phyloP scores from a whole-genome alignment of 805 yeast genomes.

The Metschnikowia anglica region DNA sequence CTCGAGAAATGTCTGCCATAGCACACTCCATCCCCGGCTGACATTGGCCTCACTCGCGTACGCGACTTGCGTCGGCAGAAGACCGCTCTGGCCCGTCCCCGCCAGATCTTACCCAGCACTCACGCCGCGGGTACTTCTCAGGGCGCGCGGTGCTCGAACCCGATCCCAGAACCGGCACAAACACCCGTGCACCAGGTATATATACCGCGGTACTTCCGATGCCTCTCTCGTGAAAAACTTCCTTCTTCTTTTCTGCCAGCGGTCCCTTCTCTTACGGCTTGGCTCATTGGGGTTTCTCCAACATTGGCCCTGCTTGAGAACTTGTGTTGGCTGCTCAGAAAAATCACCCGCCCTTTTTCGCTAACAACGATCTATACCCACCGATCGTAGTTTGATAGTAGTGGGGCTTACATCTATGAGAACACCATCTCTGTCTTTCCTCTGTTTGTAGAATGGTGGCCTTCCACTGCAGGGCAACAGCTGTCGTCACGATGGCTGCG shows the following conservation, averaged over 20 bases:
- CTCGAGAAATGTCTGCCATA: too few species aligned
- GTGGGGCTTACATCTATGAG: slow-evolving; percentile 22
- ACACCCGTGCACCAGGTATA: slow-evolving; percentile 16
- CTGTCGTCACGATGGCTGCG: too few species aligned
- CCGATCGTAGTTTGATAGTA: slow-evolving; percentile 26
- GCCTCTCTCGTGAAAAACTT: background rate
- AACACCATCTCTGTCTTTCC: background rate
- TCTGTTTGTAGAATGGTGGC: background rate
- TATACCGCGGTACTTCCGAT: background rate
- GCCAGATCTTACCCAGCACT: too few species aligned
- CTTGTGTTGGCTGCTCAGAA: slow-evolving; percentile 18
- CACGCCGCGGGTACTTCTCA: too few species aligned
- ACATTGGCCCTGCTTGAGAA: slow-evolving; percentile 16
- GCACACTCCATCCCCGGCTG: too few species aligned
- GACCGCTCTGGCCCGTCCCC: background rate
- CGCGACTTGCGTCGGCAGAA: slow-evolving; percentile 1
- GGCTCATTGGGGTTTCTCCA: slow-evolving; percentile 23
- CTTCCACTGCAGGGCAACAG: too few species aligned
- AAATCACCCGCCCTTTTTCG: slow-evolving; percentile 22
- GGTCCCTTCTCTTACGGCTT: slow-evolving; percentile 18
- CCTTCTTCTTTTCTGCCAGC: slow-evolving; percentile 7
- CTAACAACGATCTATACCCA: slow-evolving; percentile 23
- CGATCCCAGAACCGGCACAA: background rate
- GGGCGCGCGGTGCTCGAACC: background rate
- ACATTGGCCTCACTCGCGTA: slow-evolving; percentile 6